Percentiles rank a stretch among this genome's conserved stretches.
phyloP scores from a whole-genome alignment of 257 asterid species.

The Fraxinus quadrangulata region DNA sequence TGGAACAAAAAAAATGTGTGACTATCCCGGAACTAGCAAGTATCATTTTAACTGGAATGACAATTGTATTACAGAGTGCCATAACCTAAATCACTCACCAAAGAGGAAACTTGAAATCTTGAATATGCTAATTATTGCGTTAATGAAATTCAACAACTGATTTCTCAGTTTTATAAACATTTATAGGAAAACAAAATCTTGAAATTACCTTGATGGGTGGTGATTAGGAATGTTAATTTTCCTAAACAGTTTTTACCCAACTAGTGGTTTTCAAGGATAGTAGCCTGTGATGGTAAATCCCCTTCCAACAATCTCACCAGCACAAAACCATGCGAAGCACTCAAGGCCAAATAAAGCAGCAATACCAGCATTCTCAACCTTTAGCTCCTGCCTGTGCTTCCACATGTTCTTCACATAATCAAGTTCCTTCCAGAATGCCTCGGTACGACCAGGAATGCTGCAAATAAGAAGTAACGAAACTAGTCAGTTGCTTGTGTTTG shows the following conservation, averaged over 20 bases:
- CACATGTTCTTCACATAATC: constrained; percentile 43
- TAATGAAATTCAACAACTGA: constrained; percentile 15
- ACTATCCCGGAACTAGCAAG: background rate
- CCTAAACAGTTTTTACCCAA: too few species aligned
- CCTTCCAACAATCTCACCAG: constrained; percentile 47
- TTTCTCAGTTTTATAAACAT: constrained; percentile 35
- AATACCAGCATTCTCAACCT: constrained; percentile 47
- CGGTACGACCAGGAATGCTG: constrained; percentile 45
- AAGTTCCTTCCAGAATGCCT: constrained; percentile 44
- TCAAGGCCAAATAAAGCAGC: constrained; percentile 47
- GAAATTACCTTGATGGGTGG: constrained; percentile 15
- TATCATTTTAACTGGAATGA: constrained; percentile 19
- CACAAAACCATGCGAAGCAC: constrained; percentile 48
- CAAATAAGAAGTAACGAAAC: background rate
- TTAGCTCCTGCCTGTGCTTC: constrained; percentile 42
- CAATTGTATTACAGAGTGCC: constrained; percentile 11
- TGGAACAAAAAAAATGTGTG: background rate
- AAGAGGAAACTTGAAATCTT: background rate
- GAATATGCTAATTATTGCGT: constrained; percentile 31
- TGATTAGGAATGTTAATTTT: constrained; percentile 1
- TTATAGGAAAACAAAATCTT: constrained; percentile 31
- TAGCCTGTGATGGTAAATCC: constrained; percentile 46
- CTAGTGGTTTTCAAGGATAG: constrained; percentile 33
- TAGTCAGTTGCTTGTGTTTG: background rate
- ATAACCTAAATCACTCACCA: constrained; percentile 19